A percentile compares a stretch with the other conserved stretches of the same genome.
Conservation (phyloP, 306 rosid genomes). For the Castanea sativa region DNA sequence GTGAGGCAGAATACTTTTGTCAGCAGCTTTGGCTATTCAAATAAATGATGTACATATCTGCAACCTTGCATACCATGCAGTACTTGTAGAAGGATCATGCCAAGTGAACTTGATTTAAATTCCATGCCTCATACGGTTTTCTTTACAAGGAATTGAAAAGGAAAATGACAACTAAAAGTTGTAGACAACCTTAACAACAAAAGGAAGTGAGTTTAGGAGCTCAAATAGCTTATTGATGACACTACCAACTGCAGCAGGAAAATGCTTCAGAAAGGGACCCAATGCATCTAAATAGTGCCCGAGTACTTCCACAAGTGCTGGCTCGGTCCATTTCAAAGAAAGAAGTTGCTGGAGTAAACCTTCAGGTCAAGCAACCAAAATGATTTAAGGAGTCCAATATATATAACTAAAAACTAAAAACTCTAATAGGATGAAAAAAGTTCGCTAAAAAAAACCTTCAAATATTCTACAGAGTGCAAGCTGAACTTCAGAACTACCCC, state of each 20-base stretch:
- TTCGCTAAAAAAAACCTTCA: conserved; percentile 59
- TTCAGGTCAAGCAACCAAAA: conserved; percentile 37
- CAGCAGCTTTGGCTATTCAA: conserved; percentile 91
- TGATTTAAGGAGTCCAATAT: conserved; percentile 12
- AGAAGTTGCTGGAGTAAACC: conserved; percentile 88
- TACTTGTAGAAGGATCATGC: conserved; percentile 70
- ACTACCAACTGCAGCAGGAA: conserved; percentile 87
- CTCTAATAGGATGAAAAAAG: conserved; percentile 9
- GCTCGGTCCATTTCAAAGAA: conserved; percentile 84
- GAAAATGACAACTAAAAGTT: conserved; percentile 20
- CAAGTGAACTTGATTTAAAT: conserved; percentile 29
- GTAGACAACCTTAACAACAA: conserved; percentile 55
- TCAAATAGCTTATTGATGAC: conserved; percentile 88
- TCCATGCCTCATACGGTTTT: conserved; percentile 10
- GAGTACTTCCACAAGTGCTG: conserved; percentile 83
- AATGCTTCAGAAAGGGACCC: conserved; percentile 86
- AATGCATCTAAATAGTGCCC: conserved; percentile 86
- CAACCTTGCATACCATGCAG: conserved; percentile 88
- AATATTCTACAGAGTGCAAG: conserved; percentile 60
- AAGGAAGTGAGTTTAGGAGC: conserved; percentile 85
- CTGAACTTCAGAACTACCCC: conserved; percentile 67
- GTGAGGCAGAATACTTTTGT: conserved; percentile 91
- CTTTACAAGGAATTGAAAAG: conserved; percentile 9
- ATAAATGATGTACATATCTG: conserved; percentile 93
- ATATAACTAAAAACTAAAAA: conserved; percentile 5